Evolutionary conservation across 2,329 filamentous ascomycete species (phyloP), one percentile per base, ranked within the genome.

Genomic region (Colletotrichum sp.): DNA sequence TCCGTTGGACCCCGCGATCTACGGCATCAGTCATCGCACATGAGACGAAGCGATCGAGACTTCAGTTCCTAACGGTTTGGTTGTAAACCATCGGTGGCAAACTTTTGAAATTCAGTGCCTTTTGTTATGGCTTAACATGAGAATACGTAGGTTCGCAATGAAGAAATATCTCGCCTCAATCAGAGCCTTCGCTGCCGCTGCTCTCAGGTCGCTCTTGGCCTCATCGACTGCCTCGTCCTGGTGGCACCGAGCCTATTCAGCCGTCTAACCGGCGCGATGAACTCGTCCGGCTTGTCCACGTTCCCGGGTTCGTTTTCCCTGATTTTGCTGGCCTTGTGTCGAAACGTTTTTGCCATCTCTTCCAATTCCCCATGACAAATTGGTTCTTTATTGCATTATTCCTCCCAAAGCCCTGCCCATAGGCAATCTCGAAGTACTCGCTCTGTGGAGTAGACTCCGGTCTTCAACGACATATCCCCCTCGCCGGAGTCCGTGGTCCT

Each of bases 401-500:
- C n/a, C n/a, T n/a, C n/a, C n/a, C n/a, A n/a, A n/a, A n/a, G n/a
- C n/a, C n/a, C n/a, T n/a, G n/a, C n/a, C n/a, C n/a, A n/a, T n/a
- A n/a, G n/a, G n/a, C n/a, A n/a, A n/a, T n/a, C n/a, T n/a, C n/a
- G n/a, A n/a, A n/a, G n/a, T n/a, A n/a, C n/a, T n/a, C n/a, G n/a
- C n/a, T n/a, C n/a, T n/a, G n/a, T n/a, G n/a, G n/a, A n/a, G 36
- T 18, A 48, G 18, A 5, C 18, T n/a, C 38, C 3, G 18, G 4
- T n/a, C 18, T 3, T 12, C 8, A 43, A n/a, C 9, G 18, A n/a
- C 9, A 43, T 10, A n/a, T 43, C 18, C 18, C 12, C 38, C 38
- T n/a, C 4, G 12, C 7, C 9, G 18, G 18, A 5, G 18, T 1
- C 1, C 38, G 5, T 2, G 5, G 9, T n/a, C 38, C 38, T n/a